Conservation (phyloP, 2,329 filamentous ascomycete genomes). For the Venturia aucupariae region DNA sequence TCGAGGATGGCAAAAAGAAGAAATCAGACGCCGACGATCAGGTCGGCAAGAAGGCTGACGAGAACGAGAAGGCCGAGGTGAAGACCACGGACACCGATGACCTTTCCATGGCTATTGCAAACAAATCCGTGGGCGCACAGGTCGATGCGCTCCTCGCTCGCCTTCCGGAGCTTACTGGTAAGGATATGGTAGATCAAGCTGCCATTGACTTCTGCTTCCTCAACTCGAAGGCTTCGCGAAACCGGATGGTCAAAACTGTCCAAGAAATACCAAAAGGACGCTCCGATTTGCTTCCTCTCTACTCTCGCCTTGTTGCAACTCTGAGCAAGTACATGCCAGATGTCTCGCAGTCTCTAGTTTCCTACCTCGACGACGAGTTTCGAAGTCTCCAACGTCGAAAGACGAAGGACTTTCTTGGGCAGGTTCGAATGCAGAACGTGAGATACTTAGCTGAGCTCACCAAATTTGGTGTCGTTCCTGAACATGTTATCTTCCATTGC, state of each 20-base stretch:
- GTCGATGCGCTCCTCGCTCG: constrained; percentile 83
- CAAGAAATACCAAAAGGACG: constrained; percentile 93
- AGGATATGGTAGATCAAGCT: constrained; percentile 83
- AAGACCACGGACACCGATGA: constrained; percentile 52
- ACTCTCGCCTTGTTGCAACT: constrained; percentile 87
- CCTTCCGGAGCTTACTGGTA: constrained; percentile 83
- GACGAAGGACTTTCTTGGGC: constrained; percentile 92
- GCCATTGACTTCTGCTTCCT: constrained; percentile 97
- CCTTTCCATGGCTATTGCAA: constrained; percentile 85
- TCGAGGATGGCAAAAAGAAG: constrained; percentile 94
- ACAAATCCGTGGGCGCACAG: constrained; percentile 95
- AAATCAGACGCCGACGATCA: constrained; percentile 74
- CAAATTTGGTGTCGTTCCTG: constrained; percentile 95
- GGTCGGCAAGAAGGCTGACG: constrained; percentile 65
- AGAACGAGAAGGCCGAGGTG: constrained; percentile 36
- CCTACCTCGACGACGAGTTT: constrained; percentile 93
- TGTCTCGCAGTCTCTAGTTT: constrained; percentile 81
- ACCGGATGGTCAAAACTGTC: constrained; percentile 82
- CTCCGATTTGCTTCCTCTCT: constrained; percentile 80
- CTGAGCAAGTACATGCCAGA: constrained; percentile 91
- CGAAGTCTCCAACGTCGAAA: constrained; percentile 93
- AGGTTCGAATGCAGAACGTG: constrained; percentile 87
- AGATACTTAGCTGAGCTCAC: constrained; percentile 96
- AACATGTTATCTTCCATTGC: constrained; percentile 98
- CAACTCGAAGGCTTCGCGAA: constrained; percentile 95